phyloP scores from a whole-genome alignment of 2,329 filamentous ascomycete genomes.

The Aspergillus japonicus region DNA sequence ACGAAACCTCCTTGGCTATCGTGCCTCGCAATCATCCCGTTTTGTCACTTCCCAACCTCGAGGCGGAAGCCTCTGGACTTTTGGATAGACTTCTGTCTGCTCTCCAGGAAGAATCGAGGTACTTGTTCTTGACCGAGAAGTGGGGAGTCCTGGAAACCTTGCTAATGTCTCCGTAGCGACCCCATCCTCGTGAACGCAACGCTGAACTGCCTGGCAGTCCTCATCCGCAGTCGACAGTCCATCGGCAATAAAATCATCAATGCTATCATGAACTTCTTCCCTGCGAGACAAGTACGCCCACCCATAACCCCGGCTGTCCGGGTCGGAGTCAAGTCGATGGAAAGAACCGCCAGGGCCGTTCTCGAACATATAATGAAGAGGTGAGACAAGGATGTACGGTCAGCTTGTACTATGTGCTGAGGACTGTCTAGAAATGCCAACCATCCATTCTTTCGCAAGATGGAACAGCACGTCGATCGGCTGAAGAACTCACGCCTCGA shows the following conservation, averaged over 20 bases:
- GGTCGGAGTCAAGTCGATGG: constrained; percentile 88
- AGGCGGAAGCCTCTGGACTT: constrained; percentile 88
- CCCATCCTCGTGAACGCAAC: constrained; percentile 86
- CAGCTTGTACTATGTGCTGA: constrained; percentile 18
- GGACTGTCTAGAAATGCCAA: constrained; percentile 66
- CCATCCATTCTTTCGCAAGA: constrained; percentile 70
- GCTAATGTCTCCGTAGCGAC: constrained; percentile 58
- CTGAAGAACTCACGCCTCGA: constrained; percentile 76
- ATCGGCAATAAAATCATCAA: constrained; percentile 83
- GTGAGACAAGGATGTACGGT: constrained; percentile 46
- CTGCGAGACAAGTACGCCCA: constrained; percentile 73
- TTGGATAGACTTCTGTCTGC: constrained; percentile 83
- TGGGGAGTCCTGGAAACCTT: not conserved
- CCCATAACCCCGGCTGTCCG: constrained; percentile 75
- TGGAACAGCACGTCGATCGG: constrained; percentile 84
- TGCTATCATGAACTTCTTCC: constrained; percentile 86
- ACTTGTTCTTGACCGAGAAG: constrained; percentile 17
- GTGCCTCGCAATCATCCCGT: constrained; percentile 80
- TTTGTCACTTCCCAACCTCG: constrained; percentile 75
- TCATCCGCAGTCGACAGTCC: constrained; percentile 77
- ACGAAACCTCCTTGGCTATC: constrained; percentile 82
- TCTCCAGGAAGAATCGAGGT: constrained; percentile 85
- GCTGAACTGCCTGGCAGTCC: constrained; percentile 78
- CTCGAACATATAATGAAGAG: constrained; percentile 79
- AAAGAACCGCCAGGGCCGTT: constrained; percentile 83